phyloP scores from a whole-genome alignment of 139 green algal species.

The Desmodesmus armatus region DNA sequence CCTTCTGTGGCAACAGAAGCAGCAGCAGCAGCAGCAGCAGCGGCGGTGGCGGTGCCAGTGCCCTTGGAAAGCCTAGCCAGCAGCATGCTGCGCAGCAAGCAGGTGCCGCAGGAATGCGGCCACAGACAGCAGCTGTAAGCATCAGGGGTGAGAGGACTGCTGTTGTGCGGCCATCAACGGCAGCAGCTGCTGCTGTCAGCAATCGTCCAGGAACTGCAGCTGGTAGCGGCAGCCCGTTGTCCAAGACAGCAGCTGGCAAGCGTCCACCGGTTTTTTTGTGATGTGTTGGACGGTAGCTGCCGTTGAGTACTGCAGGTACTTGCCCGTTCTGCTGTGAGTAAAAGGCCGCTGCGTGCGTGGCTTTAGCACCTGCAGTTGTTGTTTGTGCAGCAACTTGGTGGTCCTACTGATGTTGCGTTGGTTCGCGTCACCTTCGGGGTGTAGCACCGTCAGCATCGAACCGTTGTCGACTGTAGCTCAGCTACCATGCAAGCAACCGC shows the following conservation, averaged over 20 bases:
- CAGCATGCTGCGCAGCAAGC: not conserved
- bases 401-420: too few species aligned
- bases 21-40: not conserved
- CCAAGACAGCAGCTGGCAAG: not conserved
- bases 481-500: too few species aligned
- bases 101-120: not conserved
- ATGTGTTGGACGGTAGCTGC: too few species aligned
- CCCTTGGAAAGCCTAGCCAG: not conserved
- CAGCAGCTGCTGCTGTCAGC: not conserved
- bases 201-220: not conserved
- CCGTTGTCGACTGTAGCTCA: too few species aligned
- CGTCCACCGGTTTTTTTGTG: slow-evolving; percentile 7
- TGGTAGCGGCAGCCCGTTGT: too few species aligned
- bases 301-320: too few species aligned
- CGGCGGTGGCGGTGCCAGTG: not conserved
- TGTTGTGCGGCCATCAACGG: not conserved
- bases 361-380: too few species aligned
- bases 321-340: too few species aligned
- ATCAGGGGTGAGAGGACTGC: not conserved
- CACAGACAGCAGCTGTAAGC: not conserved
- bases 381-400: too few species aligned
- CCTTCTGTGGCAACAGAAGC: not conserved
- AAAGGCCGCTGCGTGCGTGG: too few species aligned
- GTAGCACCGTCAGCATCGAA: too few species aligned
- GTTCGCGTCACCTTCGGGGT: too few species aligned